Percentiles rank a stretch among this genome's conserved stretches.
Conservation (phyloP, 1,284 basidiomycete genomes). For the Rhodotorula sp. region DNA sequence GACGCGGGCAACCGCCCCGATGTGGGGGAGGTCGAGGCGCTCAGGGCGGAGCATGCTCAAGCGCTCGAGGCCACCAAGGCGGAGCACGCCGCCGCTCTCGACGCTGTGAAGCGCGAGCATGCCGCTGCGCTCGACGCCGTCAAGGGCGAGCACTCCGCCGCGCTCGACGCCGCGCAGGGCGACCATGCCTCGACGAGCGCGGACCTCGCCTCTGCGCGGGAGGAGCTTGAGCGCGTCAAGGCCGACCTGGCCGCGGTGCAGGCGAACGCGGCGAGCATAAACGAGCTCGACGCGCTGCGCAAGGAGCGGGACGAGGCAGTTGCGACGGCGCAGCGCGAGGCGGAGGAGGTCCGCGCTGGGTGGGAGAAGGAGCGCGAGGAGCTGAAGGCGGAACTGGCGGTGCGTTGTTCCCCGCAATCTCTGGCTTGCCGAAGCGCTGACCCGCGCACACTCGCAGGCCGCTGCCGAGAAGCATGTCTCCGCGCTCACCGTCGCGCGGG, state of each 20-base stretch:
- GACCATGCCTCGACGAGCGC: neutral
- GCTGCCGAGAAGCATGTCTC: neutral
- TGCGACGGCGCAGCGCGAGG: neutral
- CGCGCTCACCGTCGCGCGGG: neutral
- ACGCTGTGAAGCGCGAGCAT: neutral
- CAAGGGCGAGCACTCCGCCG: neutral
- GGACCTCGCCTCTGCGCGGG: neutral
- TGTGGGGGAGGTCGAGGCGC: neutral
- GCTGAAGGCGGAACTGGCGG: neutral
- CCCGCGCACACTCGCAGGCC: neutral
- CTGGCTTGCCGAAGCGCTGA: rapidly evolving
- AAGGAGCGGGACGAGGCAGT: neutral
- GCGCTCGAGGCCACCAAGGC: neutral
- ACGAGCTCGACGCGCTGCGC: neutral
- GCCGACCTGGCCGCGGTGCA: neutral
- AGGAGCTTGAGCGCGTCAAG: slow-evolving; percentile 3
- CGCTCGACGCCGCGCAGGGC: neutral
- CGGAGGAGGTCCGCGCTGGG: neutral
- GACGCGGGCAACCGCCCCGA: neutral
- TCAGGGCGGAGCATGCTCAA: neutral
- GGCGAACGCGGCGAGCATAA: neutral
- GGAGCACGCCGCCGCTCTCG: neutral
- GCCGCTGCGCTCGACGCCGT: slow-evolving; percentile 28
- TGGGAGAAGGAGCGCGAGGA: neutral
- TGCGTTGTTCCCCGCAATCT: neutral